Evolutionary conservation across 768 basidiomycete genomes (phyloP), one percentile per base, ranked within the genome.

Genomic region (Amanita exitialis): DNA sequence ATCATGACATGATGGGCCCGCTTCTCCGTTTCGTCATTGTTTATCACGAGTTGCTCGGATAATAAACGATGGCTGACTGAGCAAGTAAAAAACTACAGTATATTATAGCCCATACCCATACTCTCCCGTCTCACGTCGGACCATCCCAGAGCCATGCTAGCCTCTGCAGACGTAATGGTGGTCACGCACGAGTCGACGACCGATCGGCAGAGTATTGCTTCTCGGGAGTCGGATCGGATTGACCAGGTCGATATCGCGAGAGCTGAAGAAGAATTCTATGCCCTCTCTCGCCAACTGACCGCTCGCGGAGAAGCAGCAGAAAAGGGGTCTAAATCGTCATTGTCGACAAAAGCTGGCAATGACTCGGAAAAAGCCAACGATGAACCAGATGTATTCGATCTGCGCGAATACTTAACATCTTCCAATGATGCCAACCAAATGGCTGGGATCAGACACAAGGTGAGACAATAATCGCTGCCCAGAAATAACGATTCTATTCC

Each of bases 371-470:
- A 75, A 45, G 69, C 61, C 8, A 62, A 53, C 12, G 63, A 63
- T 3, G 62, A 66, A 6, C 56, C 60, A 9, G 62, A 69, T 10
- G 61, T 61, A 0, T 87, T 86, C 56, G 77, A 86, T 61, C 76
- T 88, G 16, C 75, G 75, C 13, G 83, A 85, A 53, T 87, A 84
- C 57, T 70, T 88, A 27, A 67, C 77, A 3, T 77, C 78, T 6
- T 81, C 78, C 12, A 85, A 83, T 59, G 82, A 85, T 57, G 78
- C 79, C 1, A 73, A 78, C 46, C 76, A 85, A 49, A 61, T 64
- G 16, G 82, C 82, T 2, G 85, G 85, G 13, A 81, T 86, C 43
- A 76, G 75, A 53, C 80, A 82, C 58, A 88, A 88, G 60, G 75
- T 70, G 27, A 13, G 63, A 49, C 3, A 7, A 39, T 38, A 23